phyloP scores from a whole-genome alignment of 2,329 filamentous ascomycete species.

The Sporothrix brunneoviolacea region DNA sequence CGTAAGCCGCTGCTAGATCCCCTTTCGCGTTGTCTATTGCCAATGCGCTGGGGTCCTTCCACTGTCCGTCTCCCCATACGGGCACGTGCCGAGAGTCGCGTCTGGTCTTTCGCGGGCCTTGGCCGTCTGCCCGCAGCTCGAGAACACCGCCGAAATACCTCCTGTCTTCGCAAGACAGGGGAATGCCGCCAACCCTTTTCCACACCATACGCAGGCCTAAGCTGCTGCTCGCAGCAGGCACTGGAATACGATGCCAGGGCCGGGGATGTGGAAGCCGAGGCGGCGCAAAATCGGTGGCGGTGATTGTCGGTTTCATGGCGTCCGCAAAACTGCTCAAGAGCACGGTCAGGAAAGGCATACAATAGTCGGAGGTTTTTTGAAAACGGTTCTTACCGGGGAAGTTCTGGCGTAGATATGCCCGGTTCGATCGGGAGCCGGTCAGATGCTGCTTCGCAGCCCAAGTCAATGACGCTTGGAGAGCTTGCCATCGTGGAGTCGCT shows the following conservation, averaged over 20 bases:
- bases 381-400: too few relatives aligned
- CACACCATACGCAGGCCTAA: slow-evolving; percentile 23
- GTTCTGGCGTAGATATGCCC: too few relatives aligned
- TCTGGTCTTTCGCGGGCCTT: slow-evolving; percentile 29
- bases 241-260: slow-evolving; percentile 28
- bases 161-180: not conserved
- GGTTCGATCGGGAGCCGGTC: not conserved
- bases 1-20: too few relatives aligned
- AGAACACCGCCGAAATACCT: slow-evolving; percentile 17
- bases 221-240: slow-evolving; percentile 17
- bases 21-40: too few relatives aligned
- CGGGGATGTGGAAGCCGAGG: slow-evolving; percentile 15
- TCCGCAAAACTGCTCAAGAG: not conserved
- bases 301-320: slow-evolving; percentile 12
- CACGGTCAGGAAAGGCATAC: not conserved
- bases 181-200: slow-evolving; percentile 25
- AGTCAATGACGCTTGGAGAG: not conserved
- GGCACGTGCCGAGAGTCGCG: slow-evolving; percentile 26
- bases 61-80: slow-evolving; percentile 26
- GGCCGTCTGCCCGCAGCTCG: slow-evolving; percentile 30
- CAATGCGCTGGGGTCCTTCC: too few relatives aligned
- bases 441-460: not conserved
- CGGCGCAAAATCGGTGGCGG: slow-evolving; percentile 20
- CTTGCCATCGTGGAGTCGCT: not conserved
- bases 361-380: too few relatives aligned